These are phyloP conservation scores for Venturia nashicola DNA, from an alignment of 2,329 filamentous ascomycete species.

Conservation along the genomic window DNA sequence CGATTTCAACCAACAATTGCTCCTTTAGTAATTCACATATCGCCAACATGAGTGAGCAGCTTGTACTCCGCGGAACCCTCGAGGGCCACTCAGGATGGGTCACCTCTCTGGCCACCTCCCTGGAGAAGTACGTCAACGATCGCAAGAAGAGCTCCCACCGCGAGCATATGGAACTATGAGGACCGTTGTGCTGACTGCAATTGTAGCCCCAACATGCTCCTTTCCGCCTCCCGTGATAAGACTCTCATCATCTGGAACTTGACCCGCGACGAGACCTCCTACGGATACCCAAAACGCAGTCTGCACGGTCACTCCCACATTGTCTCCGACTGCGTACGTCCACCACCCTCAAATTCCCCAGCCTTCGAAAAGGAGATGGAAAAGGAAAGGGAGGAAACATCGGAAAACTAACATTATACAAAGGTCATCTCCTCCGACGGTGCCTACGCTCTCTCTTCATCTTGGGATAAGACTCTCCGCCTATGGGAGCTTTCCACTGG, in stretches of 20 bases:
- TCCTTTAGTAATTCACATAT: background rate
- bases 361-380: background rate
- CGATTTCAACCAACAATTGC: background rate
- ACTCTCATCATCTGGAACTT: conserved; percentile 99
- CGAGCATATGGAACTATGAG: background rate
- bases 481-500: conserved; percentile 98
- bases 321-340: conserved; percentile 97
- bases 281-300: conserved; percentile 98
- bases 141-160: conserved; percentile 3
- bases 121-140: conserved; percentile 71
- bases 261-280: conserved; percentile 94
- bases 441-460: conserved; percentile 95
- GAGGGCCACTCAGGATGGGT: conserved; percentile 99
- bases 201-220: conserved; percentile 92
- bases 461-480: conserved; percentile 99
- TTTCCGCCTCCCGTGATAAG: conserved; percentile 96
- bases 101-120: conserved; percentile 93
- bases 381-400: conserved; percentile 7
- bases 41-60: conserved; percentile 71
- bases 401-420: conserved; percentile 15
- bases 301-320: conserved; percentile 99
- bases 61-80: conserved; percentile 92
- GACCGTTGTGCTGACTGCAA: conserved; percentile 20
- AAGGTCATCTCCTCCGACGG: conserved; percentile 99
- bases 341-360: conserved; percentile 10